phyloP scores from a whole-genome alignment of 2,329 filamentous ascomycete species.

The Claviceps citrina region DNA sequence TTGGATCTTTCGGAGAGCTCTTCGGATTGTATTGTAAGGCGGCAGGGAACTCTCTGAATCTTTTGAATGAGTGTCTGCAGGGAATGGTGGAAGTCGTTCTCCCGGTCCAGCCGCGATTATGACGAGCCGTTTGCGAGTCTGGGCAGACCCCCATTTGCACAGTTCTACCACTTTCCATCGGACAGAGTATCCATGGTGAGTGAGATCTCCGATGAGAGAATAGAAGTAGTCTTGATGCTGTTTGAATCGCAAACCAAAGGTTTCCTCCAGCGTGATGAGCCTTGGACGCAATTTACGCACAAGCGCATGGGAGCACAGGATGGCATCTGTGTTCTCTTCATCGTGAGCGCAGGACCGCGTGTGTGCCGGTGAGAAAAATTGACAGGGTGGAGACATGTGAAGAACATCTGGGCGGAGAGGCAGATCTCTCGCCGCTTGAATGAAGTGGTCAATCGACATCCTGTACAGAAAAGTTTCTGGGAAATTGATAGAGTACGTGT shows the following conservation, averaged over 20 bases:
- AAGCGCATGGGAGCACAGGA: conserved; percentile 39
- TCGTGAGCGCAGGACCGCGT: conserved; percentile 54
- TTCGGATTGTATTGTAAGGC: conserved; percentile 29
- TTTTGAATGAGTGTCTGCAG: conserved; percentile 41
- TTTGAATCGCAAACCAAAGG: conserved; percentile 46
- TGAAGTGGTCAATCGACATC: conserved; percentile 33
- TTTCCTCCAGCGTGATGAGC: conserved; percentile 65
- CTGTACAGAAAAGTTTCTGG: conserved; percentile 31
- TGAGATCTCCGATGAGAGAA: conserved; percentile 47
- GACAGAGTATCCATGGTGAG: conserved; percentile 50
- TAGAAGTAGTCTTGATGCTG: conserved; percentile 41
- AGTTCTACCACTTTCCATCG: conserved; percentile 48
- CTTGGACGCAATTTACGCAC: conserved; percentile 46
- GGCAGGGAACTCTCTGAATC: conserved; percentile 20
- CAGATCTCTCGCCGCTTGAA: conserved; percentile 16
- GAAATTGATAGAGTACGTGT: conserved; percentile 46
- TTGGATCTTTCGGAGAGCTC: conserved; percentile 24
- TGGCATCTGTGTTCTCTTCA: conserved; percentile 48
- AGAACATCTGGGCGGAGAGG: conserved; percentile 44
- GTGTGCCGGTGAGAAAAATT: conserved; percentile 59
- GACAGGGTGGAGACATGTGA: conserved; percentile 65
- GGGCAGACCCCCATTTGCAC: conserved; percentile 34
- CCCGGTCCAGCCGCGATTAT: conserved; percentile 51
- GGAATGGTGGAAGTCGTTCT: conserved; percentile 52
- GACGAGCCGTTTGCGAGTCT: conserved; percentile 35